Conservation (phyloP, 2,329 filamentous ascomycete species). For the Diaporthe citrichinensis region DNA sequence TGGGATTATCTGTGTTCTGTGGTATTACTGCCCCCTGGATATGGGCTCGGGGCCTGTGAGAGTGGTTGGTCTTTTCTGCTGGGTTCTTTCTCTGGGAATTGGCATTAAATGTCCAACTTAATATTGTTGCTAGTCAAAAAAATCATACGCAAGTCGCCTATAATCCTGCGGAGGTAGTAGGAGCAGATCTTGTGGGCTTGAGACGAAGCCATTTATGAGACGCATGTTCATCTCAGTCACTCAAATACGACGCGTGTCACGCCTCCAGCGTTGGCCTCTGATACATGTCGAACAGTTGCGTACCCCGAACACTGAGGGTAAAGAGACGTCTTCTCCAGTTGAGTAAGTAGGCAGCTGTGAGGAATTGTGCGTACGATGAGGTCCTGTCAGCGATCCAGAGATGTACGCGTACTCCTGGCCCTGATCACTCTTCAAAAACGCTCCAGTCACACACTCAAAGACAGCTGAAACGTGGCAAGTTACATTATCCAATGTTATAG, state of each 20-base stretch:
- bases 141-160: neutral
- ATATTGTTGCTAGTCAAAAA: too few species aligned
- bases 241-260: neutral
- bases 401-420: neutral
- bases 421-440: neutral
- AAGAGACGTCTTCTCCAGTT: too few species aligned
- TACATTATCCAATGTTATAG: neutral
- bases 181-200: too few species aligned
- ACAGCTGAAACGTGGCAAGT: neutral
- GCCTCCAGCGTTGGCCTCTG: neutral
- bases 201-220: too few species aligned
- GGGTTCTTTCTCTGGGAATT: neutral
- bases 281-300: too few species aligned
- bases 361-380: neutral
- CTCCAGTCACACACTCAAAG: neutral
- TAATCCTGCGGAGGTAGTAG: neutral
- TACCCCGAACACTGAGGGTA: too few species aligned
- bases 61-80: neutral
- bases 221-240: neutral
- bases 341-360: neutral
- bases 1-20: neutral
- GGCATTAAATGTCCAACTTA: neutral
- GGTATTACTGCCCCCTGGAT: neutral
- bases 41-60: neutral
- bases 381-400: neutral